Evolutionary conservation across 257 asterid genomes (phyloP).

Genomic region (Solanum piurae): DNA sequence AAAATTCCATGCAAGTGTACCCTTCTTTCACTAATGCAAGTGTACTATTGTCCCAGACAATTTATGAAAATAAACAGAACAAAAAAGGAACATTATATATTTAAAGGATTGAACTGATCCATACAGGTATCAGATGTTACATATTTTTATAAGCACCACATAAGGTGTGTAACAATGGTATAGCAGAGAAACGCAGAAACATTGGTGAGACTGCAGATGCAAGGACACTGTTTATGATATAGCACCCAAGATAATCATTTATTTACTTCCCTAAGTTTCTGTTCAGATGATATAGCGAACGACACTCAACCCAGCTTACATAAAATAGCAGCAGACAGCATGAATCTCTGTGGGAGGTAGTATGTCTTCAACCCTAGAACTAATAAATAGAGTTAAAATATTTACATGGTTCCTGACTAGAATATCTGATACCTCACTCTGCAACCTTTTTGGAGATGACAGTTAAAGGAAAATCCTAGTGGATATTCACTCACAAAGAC

Average conservation of each 20-base stretch:
- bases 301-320: neutral
- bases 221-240: neutral
- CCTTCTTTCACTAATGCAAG: neutral
- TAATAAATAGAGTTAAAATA: neutral
- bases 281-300: neutral
- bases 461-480: neutral
- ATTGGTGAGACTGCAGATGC: neutral
- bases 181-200: neutral
- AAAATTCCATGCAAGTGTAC: neutral
- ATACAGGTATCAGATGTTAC: neutral
- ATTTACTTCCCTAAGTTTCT: neutral
- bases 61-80: neutral
- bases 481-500: neutral
- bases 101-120: neutral
- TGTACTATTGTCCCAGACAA: neutral
- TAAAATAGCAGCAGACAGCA: neutral
- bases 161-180: neutral
- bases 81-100: neutral
- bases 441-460: neutral
- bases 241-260: neutral
- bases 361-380: neutral
- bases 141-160: neutral
- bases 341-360: neutral
- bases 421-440: neutral
- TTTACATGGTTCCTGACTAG: neutral